Conservation (phyloP, 768 basidiomycete genomes). For the Mycena latifolia region DNA sequence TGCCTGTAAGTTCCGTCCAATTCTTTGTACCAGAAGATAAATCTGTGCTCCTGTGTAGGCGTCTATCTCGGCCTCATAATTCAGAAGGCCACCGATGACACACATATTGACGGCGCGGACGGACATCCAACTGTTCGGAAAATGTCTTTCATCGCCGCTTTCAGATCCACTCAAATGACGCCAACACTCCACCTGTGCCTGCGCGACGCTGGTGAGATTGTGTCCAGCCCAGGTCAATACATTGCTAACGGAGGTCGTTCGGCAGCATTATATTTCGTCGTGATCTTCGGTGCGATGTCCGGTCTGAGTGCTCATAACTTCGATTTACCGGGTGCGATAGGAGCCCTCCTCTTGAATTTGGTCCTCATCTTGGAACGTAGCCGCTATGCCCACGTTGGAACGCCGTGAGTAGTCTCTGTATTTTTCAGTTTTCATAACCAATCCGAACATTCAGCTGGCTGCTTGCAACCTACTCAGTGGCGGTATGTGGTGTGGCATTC, state of each 20-base stretch:
- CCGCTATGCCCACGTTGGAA: conserved; percentile 21
- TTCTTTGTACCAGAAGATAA: too few species aligned
- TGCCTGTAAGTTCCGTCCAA: conserved; percentile 6
- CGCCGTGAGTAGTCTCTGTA: conserved; percentile 11
- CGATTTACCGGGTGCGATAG: background rate
- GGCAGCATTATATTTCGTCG: conserved; percentile 10
- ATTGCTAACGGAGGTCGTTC: too few species aligned
- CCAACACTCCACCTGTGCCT: conserved; percentile 18
- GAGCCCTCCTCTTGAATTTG: conserved; percentile 13
- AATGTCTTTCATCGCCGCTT: background rate
- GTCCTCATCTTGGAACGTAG: conserved; percentile 8
- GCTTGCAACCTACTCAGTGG: conserved; percentile 22
- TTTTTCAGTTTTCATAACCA: too few species aligned
- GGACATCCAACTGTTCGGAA: background rate
- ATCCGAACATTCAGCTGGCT: conserved; percentile 10
- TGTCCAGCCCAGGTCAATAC: too few species aligned
- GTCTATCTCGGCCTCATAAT: conserved; percentile 21
- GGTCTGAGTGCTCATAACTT: background rate
- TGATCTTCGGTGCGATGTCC: conserved; percentile 6
- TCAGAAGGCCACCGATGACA: background rate
- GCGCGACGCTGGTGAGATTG: conserved; percentile 12
- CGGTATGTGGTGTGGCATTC: background rate
- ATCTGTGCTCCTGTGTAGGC: background rate
- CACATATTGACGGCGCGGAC: background rate
- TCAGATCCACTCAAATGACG: background rate